phyloP scores from a whole-genome alignment of 768 basidiomycete genomes.

The Tylopilus plumbeoviolaceoides region DNA sequence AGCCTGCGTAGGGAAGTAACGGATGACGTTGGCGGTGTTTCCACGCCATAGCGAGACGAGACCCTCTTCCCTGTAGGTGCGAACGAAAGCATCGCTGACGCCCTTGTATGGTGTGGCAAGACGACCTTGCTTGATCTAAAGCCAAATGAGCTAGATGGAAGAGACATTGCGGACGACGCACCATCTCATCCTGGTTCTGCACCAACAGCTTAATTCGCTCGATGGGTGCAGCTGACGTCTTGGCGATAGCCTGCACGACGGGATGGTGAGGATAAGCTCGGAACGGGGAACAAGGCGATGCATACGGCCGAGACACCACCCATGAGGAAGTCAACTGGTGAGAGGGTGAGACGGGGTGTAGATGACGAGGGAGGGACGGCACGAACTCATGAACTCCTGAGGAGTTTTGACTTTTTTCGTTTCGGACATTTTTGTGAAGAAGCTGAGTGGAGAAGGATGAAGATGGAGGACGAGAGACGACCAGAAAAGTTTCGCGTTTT shows the following conservation, averaged over 20 bases:
- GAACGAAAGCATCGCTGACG: conserved; percentile 82
- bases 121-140: conserved; percentile 98
- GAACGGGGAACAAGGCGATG: conserved; percentile 8
- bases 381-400: conserved; percentile 80
- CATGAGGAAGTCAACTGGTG: conserved; percentile 88
- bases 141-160: conserved; percentile 4
- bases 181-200: conserved; percentile 99
- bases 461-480: conserved; percentile 42
- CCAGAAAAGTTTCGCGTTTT: conserved; percentile 47
- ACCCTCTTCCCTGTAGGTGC: conserved; percentile 95
- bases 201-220: conserved; percentile 99
- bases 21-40: conserved; percentile 99
- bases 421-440: conserved; percentile 69
- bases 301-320: conserved; percentile 90
- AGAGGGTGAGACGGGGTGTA: conserved; percentile 13
- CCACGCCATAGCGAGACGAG: conserved; percentile 96
- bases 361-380: background rate
- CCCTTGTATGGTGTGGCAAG: conserved; percentile 96
- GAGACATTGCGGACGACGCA: conserved; percentile 26
- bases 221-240: conserved; percentile 98
- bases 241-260: conserved; percentile 80
- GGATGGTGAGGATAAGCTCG: conserved; percentile 17
- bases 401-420: conserved; percentile 82
- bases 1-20: conserved; percentile 99
- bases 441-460: conserved; percentile 48